Base-by-base conservation (phyloP, 169 alveolate genomes). In the Cryptosporidium andersoni region DNA sequence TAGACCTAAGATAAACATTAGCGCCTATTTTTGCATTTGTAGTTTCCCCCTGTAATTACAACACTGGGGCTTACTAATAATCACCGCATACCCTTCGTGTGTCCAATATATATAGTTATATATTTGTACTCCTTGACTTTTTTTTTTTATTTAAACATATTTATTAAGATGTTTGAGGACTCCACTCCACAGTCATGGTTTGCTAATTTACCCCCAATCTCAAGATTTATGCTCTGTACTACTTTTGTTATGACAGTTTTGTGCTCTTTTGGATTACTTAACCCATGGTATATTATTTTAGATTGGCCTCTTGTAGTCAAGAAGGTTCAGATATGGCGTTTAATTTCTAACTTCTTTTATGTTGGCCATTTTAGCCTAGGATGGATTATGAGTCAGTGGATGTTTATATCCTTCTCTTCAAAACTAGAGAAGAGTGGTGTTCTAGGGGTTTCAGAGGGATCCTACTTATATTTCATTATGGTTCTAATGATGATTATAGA, bases 301-400 rank as follows among this genome's bases (percentile, higher is more conserved):
- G 93, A 95, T 82, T 95, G 96, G 96, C 81, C 67, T 47, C 82
- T 91, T 3, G 81, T 91, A 52, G 66, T 91, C 53, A 65, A 90
- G 48, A 80, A 81, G 63, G 91, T 82, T 40, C 95, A 94, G 62
- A 55, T 94, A 11, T 93, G 96, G 95, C 91, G 97, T 51, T 88
- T 95, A 42, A 64, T 95, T 53, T 66, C 95, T 34, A 92, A 90
- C 67, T 64, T 92, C 85, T 80, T 95, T 36, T 92, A 88, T 67
- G 91, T 92, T 16, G 97, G 97, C n/a, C 94, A 90, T 45, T 95
- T 95, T 66, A 93, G 96, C 16, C 81, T 93, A 9, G 68, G 91
- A 14, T 95, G 96, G 96, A 89, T 93, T 62, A 82, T 95, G 82
- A 92, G 90, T 66, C 80, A 91, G 65, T 80, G 92, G 62, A 90